These are phyloP conservation scores for Russula virescens DNA, from an alignment of 768 basidiomycete genomes.

Conservation along the genomic window DNA sequence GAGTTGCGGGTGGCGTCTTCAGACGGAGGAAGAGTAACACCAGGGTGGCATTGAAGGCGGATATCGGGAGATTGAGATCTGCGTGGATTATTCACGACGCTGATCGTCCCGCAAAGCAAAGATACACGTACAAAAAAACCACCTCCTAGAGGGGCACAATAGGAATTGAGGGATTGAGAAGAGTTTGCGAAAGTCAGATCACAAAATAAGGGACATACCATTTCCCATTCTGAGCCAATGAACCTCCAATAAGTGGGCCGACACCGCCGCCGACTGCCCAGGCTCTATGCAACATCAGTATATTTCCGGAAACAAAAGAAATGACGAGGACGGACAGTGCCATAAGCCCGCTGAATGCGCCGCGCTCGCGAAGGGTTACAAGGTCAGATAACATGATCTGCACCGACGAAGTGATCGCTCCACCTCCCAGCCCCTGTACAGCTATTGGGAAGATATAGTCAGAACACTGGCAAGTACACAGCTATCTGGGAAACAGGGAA, in stretches of 20 bases:
- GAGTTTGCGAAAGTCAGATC: too few relatives aligned
- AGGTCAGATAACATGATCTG: slow-evolving; percentile 33
- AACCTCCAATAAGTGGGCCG: slow-evolving; percentile 31
- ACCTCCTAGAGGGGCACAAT: slow-evolving; percentile 15
- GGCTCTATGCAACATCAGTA: slow-evolving; percentile 14
- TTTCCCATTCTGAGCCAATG: slow-evolving; percentile 23
- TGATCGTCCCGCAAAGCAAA: background rate
- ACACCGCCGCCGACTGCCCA: slow-evolving; percentile 30
- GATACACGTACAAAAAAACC: slow-evolving; percentile 24
- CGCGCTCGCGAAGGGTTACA: slow-evolving; percentile 33
- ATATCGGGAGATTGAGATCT: slow-evolving; percentile 38
- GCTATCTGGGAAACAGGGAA: background rate
- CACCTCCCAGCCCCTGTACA: slow-evolving; percentile 31
- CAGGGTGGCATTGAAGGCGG: slow-evolving; percentile 27
- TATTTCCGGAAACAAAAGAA: too few relatives aligned
- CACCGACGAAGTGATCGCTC: slow-evolving; percentile 28
- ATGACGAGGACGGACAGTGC: slow-evolving; percentile 26
- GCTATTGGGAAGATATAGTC: slow-evolving; percentile 1
- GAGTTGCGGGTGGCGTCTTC: slow-evolving; percentile 32
- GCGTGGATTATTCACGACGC: background rate
- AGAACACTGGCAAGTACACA: background rate
- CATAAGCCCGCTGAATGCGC: slow-evolving; percentile 30
- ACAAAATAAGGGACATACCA: slow-evolving; percentile 7
- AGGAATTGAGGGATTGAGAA: background rate
- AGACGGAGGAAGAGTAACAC: slow-evolving; percentile 32